Evolutionary conservation across 1,139 yeast genomes (phyloP).

Genomic region (Schwanniomyces etchellsii): DNA sequence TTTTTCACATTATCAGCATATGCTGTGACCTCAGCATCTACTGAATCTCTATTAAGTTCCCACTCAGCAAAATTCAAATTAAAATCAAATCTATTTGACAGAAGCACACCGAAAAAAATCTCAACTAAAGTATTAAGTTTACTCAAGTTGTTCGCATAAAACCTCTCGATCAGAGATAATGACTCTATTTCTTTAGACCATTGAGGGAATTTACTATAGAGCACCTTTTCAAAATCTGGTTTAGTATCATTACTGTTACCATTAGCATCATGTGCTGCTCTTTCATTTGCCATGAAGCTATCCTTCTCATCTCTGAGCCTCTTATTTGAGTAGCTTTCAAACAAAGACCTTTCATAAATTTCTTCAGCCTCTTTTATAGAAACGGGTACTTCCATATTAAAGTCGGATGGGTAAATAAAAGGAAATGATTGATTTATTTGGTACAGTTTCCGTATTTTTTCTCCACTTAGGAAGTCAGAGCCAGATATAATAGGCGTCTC

Average conservation of each 20-base stretch:
- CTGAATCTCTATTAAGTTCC: conserved; percentile 34
- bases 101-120: conserved; percentile 59
- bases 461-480: conserved; percentile 49
- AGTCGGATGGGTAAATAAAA: conserved; percentile 55
- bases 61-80: conserved; percentile 32
- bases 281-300: conserved; percentile 66
- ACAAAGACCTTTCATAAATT: conserved; percentile 55
- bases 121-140: conserved; percentile 57
- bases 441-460: conserved; percentile 64
- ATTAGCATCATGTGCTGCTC: conserved; percentile 51
- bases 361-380: conserved; percentile 73
- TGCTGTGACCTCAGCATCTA: conserved; percentile 12
- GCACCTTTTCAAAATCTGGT: conserved; percentile 15
- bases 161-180: conserved; percentile 52
- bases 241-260: conserved; percentile 11
- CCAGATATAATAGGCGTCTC: conserved; percentile 81
- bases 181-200: conserved; percentile 33
- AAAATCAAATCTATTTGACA: conserved; percentile 37
- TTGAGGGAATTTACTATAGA: conserved; percentile 22
- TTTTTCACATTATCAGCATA: conserved; percentile 7
- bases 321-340: conserved; percentile 58
- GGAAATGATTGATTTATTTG: conserved; percentile 81
- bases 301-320: conserved; percentile 73
- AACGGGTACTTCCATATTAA: conserved; percentile 47
- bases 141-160: conserved; percentile 50